Conservation (phyloP, 805 yeast genomes). For the Torulaspora franciscae region DNA sequence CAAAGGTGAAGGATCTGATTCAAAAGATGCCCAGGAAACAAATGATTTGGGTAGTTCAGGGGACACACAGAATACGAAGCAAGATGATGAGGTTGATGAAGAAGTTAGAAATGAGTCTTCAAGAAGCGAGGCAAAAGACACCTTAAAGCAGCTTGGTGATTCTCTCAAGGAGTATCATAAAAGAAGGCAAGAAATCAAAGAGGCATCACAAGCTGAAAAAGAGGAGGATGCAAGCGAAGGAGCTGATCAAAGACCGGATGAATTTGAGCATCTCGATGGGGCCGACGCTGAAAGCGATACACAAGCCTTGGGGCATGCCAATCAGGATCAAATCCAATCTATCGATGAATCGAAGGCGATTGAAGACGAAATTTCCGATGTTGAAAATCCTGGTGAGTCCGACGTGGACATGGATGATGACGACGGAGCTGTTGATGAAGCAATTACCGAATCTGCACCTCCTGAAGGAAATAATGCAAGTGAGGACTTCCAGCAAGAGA, state of each 20-base stretch:
- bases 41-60: constrained; percentile 69
- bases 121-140: constrained; percentile 64
- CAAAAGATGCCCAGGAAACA: constrained; percentile 48
- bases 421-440: constrained; percentile 28
- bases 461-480: constrained; percentile 19
- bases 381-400: constrained; percentile 33
- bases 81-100: constrained; percentile 40
- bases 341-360: constrained; percentile 78
- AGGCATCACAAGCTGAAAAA: constrained; percentile 51
- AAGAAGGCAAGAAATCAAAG: constrained; percentile 81
- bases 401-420: constrained; percentile 36
- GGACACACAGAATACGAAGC: constrained; percentile 43
- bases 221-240: constrained; percentile 41
- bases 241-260: constrained; percentile 72
- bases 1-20: constrained; percentile 59
- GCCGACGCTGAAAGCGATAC: constrained; percentile 74
- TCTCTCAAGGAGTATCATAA: constrained; percentile 86
- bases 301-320: constrained; percentile 90
- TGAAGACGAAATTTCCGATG: constrained; percentile 57
- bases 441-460: constrained; percentile 8
- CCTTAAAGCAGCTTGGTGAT: constrained; percentile 86
- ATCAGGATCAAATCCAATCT: constrained; percentile 68
- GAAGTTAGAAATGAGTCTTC: constrained; percentile 47
- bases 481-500: constrained; percentile 26
- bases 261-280: constrained; percentile 78